Conservation (phyloP, 176 grass and related monocot species). For the barley (Hordeum vulgare) region MorexV3_pseudomolecules_assembly NC_058520.1:9807082-9807581, state of each 20-base stretch:
- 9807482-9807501: no score
- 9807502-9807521: neutral
- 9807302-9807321: neutral
- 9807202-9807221: constrained; percentile 71
- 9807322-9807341: neutral
- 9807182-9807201: neutral
- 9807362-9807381: neutral
- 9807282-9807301: constrained; percentile 78
- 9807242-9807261: constrained; percentile 59
- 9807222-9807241: constrained; percentile 62
- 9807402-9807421: constrained; percentile 89
- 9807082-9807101: neutral
- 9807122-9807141: neutral
- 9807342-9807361: neutral
- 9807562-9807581: no score
- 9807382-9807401: constrained; percentile 27
- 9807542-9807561: neutral
- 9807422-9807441: constrained; percentile 77
- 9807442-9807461: constrained; percentile 66
- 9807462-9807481: constrained; percentile 15
- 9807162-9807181: neutral
- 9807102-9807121: neutral
- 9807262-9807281: constrained; percentile 89
- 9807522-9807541: neutral
- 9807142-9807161: neutral